Percentiles rank a stretch among this genome's conserved stretches.
Evolutionary conservation across 1,284 basidiomycete genomes (phyloP).

Genomic region (Vanrija sp.): DNA sequence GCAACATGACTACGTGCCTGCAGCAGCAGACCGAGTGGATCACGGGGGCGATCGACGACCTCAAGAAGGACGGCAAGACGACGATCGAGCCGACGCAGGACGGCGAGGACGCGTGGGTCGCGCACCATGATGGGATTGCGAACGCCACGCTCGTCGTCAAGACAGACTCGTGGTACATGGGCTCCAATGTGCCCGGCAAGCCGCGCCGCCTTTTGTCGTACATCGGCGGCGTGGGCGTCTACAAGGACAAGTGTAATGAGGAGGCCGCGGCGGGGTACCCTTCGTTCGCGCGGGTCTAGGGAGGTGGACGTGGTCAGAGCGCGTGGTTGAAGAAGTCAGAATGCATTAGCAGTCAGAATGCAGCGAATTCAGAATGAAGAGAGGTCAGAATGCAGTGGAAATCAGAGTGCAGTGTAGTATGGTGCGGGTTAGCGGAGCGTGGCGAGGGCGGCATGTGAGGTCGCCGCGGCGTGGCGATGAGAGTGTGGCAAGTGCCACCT

Average conservation of each 20-base stretch:
- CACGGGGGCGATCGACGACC: background rate
- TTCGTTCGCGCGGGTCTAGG: background rate
- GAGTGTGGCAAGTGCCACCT: too few species aligned
- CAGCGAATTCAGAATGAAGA: too few species aligned
- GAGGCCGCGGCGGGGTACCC: conserved; percentile 10
- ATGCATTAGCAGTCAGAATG: too few species aligned
- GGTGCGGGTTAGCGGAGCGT: too few species aligned
- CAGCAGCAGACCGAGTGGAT: conserved; percentile 18
- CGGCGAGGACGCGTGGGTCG: conserved; percentile 12
- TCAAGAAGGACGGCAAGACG: conserved; percentile 3
- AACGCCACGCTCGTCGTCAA: conserved; percentile 10
- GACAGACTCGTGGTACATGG: conserved; percentile 16
- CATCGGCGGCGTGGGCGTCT: conserved; percentile 12
- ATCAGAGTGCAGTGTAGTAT: too few species aligned
- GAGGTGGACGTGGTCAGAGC: background rate
- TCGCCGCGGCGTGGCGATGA: too few species aligned
- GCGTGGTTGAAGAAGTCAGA: too few species aligned
- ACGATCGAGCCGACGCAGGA: conserved; percentile 6
- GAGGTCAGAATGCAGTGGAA: too few species aligned
- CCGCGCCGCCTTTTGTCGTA: conserved; percentile 10
- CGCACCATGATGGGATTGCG: conserved; percentile 8
- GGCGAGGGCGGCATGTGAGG: too few species aligned
- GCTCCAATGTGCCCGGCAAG: conserved; percentile 15
- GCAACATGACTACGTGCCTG: conserved; percentile 16
- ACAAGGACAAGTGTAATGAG: conserved; percentile 10